Percentiles rank a stretch among this genome's conserved stretches.
Evolutionary conservation across 208 protist species (phyloP).

Genomic region (Borovskyia barvae): DNA sequence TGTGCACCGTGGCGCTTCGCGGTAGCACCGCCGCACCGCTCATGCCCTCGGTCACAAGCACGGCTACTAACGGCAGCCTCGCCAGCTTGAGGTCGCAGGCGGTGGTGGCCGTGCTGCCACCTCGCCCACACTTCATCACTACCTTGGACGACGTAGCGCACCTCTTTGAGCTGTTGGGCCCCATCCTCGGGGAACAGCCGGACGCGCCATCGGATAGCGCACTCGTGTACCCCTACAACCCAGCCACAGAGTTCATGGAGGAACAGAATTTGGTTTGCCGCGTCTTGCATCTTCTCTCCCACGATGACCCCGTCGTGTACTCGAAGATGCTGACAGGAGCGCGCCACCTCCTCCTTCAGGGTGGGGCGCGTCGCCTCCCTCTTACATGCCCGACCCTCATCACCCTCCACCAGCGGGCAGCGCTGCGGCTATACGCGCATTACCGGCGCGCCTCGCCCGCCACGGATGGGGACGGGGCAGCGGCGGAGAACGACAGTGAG

Average conservation of each 20-base stretch:
- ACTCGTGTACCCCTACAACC: constrained; percentile 46
- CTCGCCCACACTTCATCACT: constrained; percentile 28
- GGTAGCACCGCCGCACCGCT: constrained; percentile 17
- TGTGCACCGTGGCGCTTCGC: constrained; percentile 45
- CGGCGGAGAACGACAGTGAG: neutral
- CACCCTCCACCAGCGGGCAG: constrained; percentile 72
- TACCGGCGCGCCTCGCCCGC: constrained; percentile 1
- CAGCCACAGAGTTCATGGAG: constrained; percentile 79
- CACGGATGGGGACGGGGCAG: neutral
- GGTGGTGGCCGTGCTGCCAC: constrained; percentile 17
- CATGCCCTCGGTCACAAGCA: constrained; percentile 7
- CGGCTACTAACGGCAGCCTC: neutral
- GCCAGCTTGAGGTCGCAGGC: neutral
- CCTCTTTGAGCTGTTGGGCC: constrained; percentile 83
- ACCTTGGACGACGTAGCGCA: constrained; percentile 60
- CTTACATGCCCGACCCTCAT: constrained; percentile 87
- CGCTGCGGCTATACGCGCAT: constrained; percentile 38
- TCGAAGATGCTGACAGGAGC: constrained; percentile 90
- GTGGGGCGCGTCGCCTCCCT: constrained; percentile 80
- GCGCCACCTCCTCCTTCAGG: constrained; percentile 85
- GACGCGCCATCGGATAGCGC: constrained; percentile 35
- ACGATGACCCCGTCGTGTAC: constrained; percentile 67
- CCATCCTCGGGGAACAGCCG: constrained; percentile 75
- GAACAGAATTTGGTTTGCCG: constrained; percentile 93
- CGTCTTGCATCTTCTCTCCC: constrained; percentile 87